A percentile compares a stretch with the other conserved stretches of the same genome.
These are phyloP conservation scores for Trichoderma atroviride DNA, from an alignment of 2,329 filamentous ascomycete species.

Conservation along the genomic window DNA sequence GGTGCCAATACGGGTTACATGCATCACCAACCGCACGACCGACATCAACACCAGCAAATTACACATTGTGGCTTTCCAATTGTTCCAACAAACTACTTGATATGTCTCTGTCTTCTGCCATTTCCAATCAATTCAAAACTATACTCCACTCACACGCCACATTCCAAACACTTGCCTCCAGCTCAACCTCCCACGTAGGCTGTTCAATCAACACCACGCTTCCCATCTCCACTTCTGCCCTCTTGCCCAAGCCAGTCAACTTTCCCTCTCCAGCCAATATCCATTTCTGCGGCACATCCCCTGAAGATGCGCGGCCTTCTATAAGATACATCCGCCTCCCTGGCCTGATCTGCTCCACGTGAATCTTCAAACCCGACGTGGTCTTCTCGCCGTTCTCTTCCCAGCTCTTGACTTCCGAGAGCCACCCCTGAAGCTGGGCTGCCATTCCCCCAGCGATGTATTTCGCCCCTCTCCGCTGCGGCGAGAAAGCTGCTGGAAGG, in stretches of 20 bases:
- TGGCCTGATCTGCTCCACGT: conserved; percentile 37
- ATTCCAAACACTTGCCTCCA: conserved; percentile 41
- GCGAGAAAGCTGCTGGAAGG: conserved; percentile 40
- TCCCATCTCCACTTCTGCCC: conserved; percentile 36
- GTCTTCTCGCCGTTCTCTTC: conserved; percentile 31
- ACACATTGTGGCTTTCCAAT: not conserved
- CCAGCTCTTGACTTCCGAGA: conserved; percentile 46
- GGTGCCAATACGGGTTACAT: conserved; percentile 39
- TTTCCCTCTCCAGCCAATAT: conserved; percentile 45
- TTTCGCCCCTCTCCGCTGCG: conserved; percentile 41
- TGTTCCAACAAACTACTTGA: not conserved
- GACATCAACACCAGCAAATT: not conserved
- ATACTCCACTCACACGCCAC: conserved; percentile 46
- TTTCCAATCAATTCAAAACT: not conserved
- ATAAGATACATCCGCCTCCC: conserved; percentile 44
- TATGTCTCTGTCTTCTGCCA: not conserved
- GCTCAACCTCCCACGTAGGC: conserved; percentile 44
- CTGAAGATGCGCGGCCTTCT: conserved; percentile 27
- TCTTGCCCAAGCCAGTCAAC: conserved; percentile 41
- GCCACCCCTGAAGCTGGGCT: conserved; percentile 45
- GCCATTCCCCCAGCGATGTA: conserved; percentile 45
- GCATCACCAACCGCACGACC: conserved; percentile 32
- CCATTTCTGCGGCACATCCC: conserved; percentile 31
- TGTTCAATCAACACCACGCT: conserved; percentile 40
- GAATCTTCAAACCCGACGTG: conserved; percentile 33